Base-by-base conservation (phyloP, 371 early-diverging fungal species). In the Actinomucor elegans region DNA sequence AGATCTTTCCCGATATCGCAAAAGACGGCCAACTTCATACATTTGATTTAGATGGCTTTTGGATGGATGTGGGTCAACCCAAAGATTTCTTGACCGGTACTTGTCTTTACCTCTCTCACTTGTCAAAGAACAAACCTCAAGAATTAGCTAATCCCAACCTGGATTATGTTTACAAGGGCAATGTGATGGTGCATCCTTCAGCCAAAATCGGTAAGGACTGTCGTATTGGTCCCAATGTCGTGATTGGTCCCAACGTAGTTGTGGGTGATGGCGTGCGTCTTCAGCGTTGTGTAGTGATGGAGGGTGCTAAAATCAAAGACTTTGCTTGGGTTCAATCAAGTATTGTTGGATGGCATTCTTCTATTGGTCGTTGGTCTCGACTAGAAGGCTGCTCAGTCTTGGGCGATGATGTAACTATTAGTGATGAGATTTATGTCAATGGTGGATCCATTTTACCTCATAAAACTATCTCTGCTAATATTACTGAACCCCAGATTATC, bases 41-140 rank as follows among this genome's bases (percentile, higher is more conserved):
- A 27, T 97, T 95, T 74, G 93, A 94, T 28, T 83, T 99, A 48
- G 90, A 95, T 48, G 99, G 99, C 51, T 99, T 93, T 87, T 99
- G 99, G 99, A 97, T 96, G 97, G 99, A 99, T 66, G 99, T 99
- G 48, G 99, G 99, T 32, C 99, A 99, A 78, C 99, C 99, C 55
- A 94, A 93, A 71, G 99, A 99, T 72, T 99, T 93, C 73, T 80
- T 99, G 62, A 92, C 89, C 4, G 99, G 98, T 40, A 96, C 96
- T 27, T 91, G 92, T 59, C 84, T 99, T 57, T 99, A 96, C 71
- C 86, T 99, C 47, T 70, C 88, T 31, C 90, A 91, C 55, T 60
- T 94, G 49, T 74, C 88, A 59, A 88, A 93, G 75, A 79, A 78
- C 64, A 68, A 75, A 20, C 93, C 95, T 34, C 77, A 86, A 43